Evolutionary conservation across 2,329 filamentous ascomycete species (phyloP).

Genomic region (Zymoseptoria passerinii): DNA sequence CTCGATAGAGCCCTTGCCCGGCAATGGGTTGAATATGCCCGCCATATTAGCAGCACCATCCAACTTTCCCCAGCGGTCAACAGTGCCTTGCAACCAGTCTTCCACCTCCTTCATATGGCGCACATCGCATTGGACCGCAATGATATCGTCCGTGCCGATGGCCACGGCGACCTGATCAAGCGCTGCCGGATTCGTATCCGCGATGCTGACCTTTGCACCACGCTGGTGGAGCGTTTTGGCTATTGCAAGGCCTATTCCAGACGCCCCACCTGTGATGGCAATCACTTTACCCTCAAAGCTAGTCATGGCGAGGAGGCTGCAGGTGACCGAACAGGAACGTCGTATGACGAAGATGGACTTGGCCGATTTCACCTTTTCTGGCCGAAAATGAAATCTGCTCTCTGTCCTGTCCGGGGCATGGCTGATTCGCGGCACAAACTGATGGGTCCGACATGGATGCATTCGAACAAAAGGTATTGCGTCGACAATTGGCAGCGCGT

Average conservation of each 20-base stretch:
- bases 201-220: slow-evolving; percentile 41
- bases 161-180: slow-evolving; percentile 26
- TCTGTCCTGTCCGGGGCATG: neutral
- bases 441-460: neutral
- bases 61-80: slow-evolving; percentile 27
- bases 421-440: neutral
- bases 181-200: slow-evolving; percentile 35
- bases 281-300: slow-evolving; percentile 34
- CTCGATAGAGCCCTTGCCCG: slow-evolving; percentile 7
- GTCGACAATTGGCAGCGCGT: neutral
- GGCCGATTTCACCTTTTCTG: neutral
- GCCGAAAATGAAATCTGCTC: no score
- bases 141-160: slow-evolving; percentile 1
- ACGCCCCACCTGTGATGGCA: slow-evolving; percentile 41
- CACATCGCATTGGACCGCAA: slow-evolving; percentile 20
- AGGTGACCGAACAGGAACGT: neutral
- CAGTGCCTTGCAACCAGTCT: slow-evolving; percentile 24
- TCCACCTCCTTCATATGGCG: slow-evolving; percentile 17
- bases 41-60: slow-evolving; percentile 37
- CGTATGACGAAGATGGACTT: neutral
- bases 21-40: slow-evolving; percentile 18
- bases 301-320: neutral
- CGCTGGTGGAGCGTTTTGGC: slow-evolving; percentile 37
- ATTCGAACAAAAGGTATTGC: neutral
- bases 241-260: slow-evolving; percentile 44